Evolutionary conservation across 805 yeast genomes (phyloP).

Genomic region (Yarrowia keelungensis): DNA sequence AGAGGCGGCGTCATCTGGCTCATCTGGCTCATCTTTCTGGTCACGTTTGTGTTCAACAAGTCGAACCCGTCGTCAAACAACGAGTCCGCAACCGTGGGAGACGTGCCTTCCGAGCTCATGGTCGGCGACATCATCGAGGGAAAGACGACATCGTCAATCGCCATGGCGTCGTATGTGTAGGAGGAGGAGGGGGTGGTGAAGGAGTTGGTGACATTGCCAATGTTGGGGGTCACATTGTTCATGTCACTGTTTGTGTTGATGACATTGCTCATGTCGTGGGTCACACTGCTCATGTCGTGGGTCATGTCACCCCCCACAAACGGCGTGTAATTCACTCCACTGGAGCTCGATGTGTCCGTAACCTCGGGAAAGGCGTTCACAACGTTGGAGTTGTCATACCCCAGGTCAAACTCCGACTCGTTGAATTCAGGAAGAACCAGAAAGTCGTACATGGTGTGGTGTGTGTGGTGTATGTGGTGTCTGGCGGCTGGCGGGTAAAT

Average conservation of each 20-base stretch:
- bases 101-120: conserved; percentile 2
- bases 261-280: too few species aligned
- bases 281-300: too few species aligned
- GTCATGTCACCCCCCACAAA: too few species aligned
- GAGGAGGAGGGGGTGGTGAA: background rate
- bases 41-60: background rate
- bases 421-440: conserved; percentile 19
- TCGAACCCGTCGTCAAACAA: background rate
- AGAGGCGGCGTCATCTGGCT: background rate
- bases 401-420: conserved; percentile 2
- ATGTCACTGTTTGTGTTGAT: too few species aligned
- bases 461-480: background rate
- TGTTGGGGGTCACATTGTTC: too few species aligned
- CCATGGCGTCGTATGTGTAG: conserved; percentile 15
- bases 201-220: background rate
- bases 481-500: too few species aligned
- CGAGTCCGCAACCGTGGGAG: background rate
- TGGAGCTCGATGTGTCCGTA: background rate
- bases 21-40: background rate
- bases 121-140: conserved; percentile 29
- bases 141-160: background rate
- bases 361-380: conserved; percentile 7
- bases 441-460: conserved; percentile 19
- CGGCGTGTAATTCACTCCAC: too few species aligned
- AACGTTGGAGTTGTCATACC: background rate